Evolutionary conservation across 2,329 filamentous ascomycete genomes (phyloP).

Genomic region (Aspergillus thermomutatus): DNA sequence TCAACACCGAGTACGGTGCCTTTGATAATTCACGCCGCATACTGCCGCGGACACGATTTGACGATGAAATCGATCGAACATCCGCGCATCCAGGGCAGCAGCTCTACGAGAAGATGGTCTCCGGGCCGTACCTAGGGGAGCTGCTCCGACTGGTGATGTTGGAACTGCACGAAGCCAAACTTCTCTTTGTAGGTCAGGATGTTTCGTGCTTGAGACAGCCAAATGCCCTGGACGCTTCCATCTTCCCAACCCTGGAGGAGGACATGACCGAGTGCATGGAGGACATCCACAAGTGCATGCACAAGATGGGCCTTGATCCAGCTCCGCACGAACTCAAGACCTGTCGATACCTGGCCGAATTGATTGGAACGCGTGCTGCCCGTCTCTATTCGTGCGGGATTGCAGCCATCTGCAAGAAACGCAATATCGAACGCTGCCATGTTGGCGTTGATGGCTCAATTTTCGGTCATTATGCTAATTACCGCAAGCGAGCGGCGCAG

Average conservation of each 20-base stretch:
- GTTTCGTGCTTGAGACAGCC: slow-evolving; percentile 71
- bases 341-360: slow-evolving; percentile 79
- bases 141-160: slow-evolving; percentile 82
- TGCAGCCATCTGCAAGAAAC: slow-evolving; percentile 95
- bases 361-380: slow-evolving; percentile 88
- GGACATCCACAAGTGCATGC: slow-evolving; percentile 76
- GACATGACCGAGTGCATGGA: slow-evolving; percentile 88
- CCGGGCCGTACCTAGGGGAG: slow-evolving; percentile 87
- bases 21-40: slow-evolving; percentile 66
- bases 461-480: slow-evolving; percentile 98
- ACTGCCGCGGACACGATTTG: slow-evolving; percentile 30
- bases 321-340: slow-evolving; percentile 78
- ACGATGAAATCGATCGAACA: slow-evolving; percentile 76
- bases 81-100: slow-evolving; percentile 91
- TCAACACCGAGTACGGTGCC: slow-evolving; percentile 97
- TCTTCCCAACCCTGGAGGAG: slow-evolving; percentile 85
- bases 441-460: slow-evolving; percentile 94
- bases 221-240: slow-evolving; percentile 84
- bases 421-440: slow-evolving; percentile 75
- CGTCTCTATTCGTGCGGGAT: slow-evolving; percentile 91
- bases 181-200: slow-evolving; percentile 79
- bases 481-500: slow-evolving; percentile 80
- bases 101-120: slow-evolving; percentile 95
- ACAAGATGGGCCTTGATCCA: slow-evolving; percentile 67
- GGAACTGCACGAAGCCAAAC: slow-evolving; percentile 72